Conservation (phyloP, 768 basidiomycete species). For the Mycena galericulata region DNA sequence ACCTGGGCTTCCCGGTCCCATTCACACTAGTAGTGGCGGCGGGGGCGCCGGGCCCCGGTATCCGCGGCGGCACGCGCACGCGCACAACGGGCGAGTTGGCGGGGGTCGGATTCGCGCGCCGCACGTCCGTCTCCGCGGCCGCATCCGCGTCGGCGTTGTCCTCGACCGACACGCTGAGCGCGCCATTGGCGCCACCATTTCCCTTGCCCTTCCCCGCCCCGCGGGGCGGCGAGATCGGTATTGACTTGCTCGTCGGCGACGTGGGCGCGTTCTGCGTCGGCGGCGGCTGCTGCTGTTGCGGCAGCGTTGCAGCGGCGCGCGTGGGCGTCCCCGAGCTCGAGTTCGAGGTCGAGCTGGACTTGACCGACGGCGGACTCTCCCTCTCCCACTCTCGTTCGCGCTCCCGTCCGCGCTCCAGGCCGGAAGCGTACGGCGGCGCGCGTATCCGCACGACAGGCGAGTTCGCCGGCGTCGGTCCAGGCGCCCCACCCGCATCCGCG, state of each 20-base stretch:
- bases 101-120: slow-evolving; percentile 59
- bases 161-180: neutral
- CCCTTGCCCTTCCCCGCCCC: neutral
- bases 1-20: neutral
- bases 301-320: too few species aligned
- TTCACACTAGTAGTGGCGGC: neutral
- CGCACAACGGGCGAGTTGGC: slow-evolving; percentile 69
- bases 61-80: slow-evolving; percentile 21
- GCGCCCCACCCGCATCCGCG: slow-evolving; percentile 41
- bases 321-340: too few species aligned
- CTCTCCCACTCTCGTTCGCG: slow-evolving; percentile 31
- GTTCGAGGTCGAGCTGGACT: slow-evolving; percentile 14
- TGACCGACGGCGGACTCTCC: slow-evolving; percentile 32
- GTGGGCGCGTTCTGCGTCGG: too few species aligned
- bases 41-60: neutral
- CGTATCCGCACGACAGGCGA: slow-evolving; percentile 60
- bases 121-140: neutral
- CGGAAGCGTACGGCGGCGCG: slow-evolving; percentile 38
- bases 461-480: slow-evolving; percentile 71
- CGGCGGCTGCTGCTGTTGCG: too few species aligned
- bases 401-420: slow-evolving; percentile 18
- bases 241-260: slow-evolving; percentile 29
- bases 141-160: neutral
- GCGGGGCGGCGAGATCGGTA: slow-evolving; percentile 25
- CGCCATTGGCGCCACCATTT: too few species aligned